A percentile compares a stretch with the other conserved stretches of the same genome.
These are phyloP conservation scores for Antarctomyces pellizariae DNA, from an alignment of 495 filamentous ascomycete genomes.

Conservation along the genomic window DNA sequence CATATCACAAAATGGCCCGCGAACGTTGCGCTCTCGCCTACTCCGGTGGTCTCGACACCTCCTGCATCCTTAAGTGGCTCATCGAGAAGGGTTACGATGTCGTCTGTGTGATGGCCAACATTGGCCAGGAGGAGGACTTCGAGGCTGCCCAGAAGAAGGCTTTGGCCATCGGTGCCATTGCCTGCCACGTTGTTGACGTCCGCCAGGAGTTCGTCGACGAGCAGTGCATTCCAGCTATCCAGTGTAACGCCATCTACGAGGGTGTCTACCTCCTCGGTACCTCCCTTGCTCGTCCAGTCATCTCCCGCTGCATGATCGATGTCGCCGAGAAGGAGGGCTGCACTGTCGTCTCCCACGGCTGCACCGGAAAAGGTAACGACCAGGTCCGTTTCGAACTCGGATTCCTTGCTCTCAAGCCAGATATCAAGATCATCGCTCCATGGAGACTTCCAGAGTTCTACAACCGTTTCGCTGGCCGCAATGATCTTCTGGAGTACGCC, in stretches of 20 bases:
- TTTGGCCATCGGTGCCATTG: slow-evolving; percentile 40
- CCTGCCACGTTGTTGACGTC: slow-evolving; percentile 41
- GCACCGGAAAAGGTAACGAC: slow-evolving; percentile 74
- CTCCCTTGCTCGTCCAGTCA: slow-evolving; percentile 67
- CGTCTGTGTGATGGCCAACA: slow-evolving; percentile 31
- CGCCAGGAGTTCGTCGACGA: slow-evolving; percentile 62
- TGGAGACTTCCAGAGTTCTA: slow-evolving; percentile 76
- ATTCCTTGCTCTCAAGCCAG: slow-evolving; percentile 45
- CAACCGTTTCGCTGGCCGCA: slow-evolving; percentile 57
- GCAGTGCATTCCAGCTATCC: slow-evolving; percentile 70
- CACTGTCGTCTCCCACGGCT: slow-evolving; percentile 49
- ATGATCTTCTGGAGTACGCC: slow-evolving; percentile 78
- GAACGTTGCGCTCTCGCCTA: too few relatives aligned
- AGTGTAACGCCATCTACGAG: slow-evolving; percentile 78
- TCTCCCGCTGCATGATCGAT: slow-evolving; percentile 57
- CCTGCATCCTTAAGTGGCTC: slow-evolving; percentile 34
- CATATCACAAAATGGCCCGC: too few relatives aligned
- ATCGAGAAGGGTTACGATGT: slow-evolving; percentile 37
- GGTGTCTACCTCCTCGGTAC: slow-evolving; percentile 61
- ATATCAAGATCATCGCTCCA: slow-evolving; percentile 70
- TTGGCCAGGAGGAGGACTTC: slow-evolving; percentile 44
- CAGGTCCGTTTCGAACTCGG: slow-evolving; percentile 71
- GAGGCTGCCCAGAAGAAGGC: slow-evolving; percentile 42
- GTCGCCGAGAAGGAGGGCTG: slow-evolving; percentile 49
- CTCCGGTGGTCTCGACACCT: slow-evolving; percentile 40